phyloP scores from a whole-genome alignment of 176 grass and related monocot species.

The Oryza rufipogon region DNA sequence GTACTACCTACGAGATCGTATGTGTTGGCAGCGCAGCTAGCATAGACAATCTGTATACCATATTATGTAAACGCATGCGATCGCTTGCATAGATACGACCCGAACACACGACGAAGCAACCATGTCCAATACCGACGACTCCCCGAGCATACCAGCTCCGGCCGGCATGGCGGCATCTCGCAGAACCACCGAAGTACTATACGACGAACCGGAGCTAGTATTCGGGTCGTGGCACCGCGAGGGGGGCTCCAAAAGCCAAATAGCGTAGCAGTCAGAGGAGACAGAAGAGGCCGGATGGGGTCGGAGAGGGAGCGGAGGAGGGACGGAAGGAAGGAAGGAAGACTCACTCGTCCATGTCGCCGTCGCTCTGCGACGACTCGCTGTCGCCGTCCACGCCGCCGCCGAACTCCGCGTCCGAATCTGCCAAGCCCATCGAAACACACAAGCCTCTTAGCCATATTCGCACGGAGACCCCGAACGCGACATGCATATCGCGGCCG shows the following conservation, averaged over 20 bases:
- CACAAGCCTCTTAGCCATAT: slow-evolving; percentile 36
- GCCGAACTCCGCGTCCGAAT: slow-evolving; percentile 43
- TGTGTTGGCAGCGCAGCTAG: slow-evolving; percentile 7
- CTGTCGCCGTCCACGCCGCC: slow-evolving; percentile 44
- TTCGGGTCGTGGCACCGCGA: slow-evolving; percentile 12
- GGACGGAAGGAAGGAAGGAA: slow-evolving; percentile 2
- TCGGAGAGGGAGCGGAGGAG: not conserved
- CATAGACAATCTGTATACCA: not conserved
- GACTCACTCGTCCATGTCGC: slow-evolving; percentile 48
- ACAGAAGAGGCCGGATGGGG: slow-evolving; percentile 13
- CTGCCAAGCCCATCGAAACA: slow-evolving; percentile 43
- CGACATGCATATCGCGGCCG: slow-evolving; percentile 28
- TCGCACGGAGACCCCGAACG: slow-evolving; percentile 10
- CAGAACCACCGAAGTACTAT: not conserved
- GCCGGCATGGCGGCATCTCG: slow-evolving; percentile 9
- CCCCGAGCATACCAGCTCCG: slow-evolving; percentile 20
- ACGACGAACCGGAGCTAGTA: slow-evolving; percentile 2
- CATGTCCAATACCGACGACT: not conserved
- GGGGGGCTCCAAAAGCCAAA: slow-evolving; percentile 15
- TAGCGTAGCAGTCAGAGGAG: not conserved
- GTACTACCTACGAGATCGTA: slow-evolving; percentile 6
- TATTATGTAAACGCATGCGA: not conserved
- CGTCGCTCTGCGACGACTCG: slow-evolving; percentile 44
- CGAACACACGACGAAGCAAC: slow-evolving; percentile 34
- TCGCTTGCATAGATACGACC: slow-evolving; percentile 30